Evolutionary conservation across 1,284 basidiomycete species (phyloP).

Genomic region (Malassezia furfur): DNA sequence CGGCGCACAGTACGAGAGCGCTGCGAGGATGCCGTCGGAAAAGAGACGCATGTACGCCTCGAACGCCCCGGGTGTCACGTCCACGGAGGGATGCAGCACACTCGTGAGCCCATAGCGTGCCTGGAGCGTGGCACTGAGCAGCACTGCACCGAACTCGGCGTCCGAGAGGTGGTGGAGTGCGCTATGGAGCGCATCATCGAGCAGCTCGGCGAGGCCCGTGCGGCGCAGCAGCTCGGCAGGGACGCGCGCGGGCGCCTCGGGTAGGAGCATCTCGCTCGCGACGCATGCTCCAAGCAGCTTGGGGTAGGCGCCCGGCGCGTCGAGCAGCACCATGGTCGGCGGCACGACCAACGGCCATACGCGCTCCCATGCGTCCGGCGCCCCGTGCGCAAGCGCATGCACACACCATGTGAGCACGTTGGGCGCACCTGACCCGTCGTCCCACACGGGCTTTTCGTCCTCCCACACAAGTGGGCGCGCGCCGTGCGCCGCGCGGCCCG

Average conservation of each 20-base stretch:
- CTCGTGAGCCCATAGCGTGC: neutral
- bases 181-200: conserved; percentile 4
- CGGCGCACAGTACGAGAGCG: conserved; percentile 17
- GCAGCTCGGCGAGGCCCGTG: conserved; percentile 9
- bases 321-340: conserved; percentile 13
- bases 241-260: neutral
- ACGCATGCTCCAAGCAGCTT: conserved; percentile 12
- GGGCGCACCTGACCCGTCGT: neutral
- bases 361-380: conserved; percentile 4
- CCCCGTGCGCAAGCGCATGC: neutral
- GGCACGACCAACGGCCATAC: conserved; percentile 12
- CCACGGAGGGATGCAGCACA: neutral
- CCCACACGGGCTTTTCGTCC: neutral
- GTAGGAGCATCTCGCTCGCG: neutral
- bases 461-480: conserved; percentile 2
- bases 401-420: conserved; percentile 15
- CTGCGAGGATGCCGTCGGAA: conserved; percentile 7
- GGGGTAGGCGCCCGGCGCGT: neutral
- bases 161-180: conserved; percentile 10
- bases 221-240: conserved; percentile 8
- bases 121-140: neutral
- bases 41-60: neutral
- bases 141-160: neutral
- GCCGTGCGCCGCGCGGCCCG: neutral
- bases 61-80: neutral